These are phyloP conservation scores for Backusella australiensis DNA, from an alignment of 192 early-diverging fungal genomes.

Conservation along the genomic window DNA sequence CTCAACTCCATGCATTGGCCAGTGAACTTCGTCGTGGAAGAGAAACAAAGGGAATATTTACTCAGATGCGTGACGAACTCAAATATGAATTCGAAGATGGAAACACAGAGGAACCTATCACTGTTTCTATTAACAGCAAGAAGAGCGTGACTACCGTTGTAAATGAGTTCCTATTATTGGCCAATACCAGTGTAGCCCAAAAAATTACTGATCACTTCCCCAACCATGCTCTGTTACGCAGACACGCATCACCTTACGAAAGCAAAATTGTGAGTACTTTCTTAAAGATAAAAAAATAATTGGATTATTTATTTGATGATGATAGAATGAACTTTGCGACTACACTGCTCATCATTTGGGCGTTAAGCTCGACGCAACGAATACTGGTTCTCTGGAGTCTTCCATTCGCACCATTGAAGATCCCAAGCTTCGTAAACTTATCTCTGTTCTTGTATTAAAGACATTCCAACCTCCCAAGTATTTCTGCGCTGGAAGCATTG, in stretches of 20 bases:
- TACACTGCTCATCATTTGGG: constrained; percentile 72
- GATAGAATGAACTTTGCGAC: constrained; percentile 32
- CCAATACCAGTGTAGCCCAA: constrained; percentile 92
- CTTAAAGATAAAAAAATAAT: background rate
- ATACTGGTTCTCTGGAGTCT: constrained; percentile 50
- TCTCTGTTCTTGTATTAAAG: constrained; percentile 79
- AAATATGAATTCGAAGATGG: constrained; percentile 9
- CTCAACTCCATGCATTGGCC: background rate
- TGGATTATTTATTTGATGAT: background rate
- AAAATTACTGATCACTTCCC: constrained; percentile 89
- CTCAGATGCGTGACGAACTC: constrained; percentile 10
- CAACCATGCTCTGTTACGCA: constrained; percentile 88
- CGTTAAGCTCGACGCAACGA: constrained; percentile 67
- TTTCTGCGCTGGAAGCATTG: constrained; percentile 87
- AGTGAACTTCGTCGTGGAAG: background rate
- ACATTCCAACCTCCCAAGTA: constrained; percentile 98
- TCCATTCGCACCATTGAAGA: constrained; percentile 61
- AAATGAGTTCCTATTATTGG: constrained; percentile 95
- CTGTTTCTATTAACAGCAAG: background rate
- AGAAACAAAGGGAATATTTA: constrained; percentile 5
- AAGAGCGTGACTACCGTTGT: constrained; percentile 46
- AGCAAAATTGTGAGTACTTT: constrained; percentile 33
- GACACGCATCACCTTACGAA: constrained; percentile 67
- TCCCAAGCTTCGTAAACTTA: constrained; percentile 63
- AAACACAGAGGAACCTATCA: background rate